Evolutionary conservation across 2,329 filamentous ascomycete species (phyloP), one percentile per base, ranked within the genome.

Genomic region (Pyrenophora tritici-repentis): DNA sequence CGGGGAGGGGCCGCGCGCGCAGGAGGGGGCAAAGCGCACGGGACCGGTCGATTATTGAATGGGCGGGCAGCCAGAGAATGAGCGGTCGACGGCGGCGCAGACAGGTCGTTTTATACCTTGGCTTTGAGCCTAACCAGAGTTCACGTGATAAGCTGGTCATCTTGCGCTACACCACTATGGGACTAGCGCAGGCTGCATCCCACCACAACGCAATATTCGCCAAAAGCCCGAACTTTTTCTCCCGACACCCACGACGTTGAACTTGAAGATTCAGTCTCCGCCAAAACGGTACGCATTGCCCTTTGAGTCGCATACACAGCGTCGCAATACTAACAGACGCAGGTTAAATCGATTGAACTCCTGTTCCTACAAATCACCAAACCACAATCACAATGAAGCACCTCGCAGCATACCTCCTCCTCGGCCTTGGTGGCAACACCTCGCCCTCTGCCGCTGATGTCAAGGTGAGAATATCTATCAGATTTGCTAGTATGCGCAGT

Each of bases 251-350:
- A 62, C 69, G 56, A 64, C 41, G 57, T 84, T 84, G 89, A 88
- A 96, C 91, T 90, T 84, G 90, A 94, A 91, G 91, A 88, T 85
- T 95, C 93, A 97, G 93, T 97, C 93, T 96, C 93, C 93, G 92
- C 89, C 44, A 44, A 89, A 78, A 90, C 91, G 93, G 93, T 97
- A 49, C 42, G 56, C 55, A 50, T 14, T 16, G 18, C 31, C 31
- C 35, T 32, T 26, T 22, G 5, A 13, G 3, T 29, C 18, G 1
- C 10, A 36, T 34, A 4, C 13, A 31, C 12, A 26, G 41, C 47
- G 14, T 41, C 36, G 33, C 31, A 22, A 38, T 55, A 58, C 64
- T 71, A 51, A 73, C 55, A 53, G 24, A 14, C 14, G 22, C 59
- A 72, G 70, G 70, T 72, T 73, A 73, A 97, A 96, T 88, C 86